A percentile compares a stretch with the other conserved stretches of the same genome.
Evolutionary conservation across 208 protist species (phyloP).

Genomic region (Wallacemonas sp.): DNA sequence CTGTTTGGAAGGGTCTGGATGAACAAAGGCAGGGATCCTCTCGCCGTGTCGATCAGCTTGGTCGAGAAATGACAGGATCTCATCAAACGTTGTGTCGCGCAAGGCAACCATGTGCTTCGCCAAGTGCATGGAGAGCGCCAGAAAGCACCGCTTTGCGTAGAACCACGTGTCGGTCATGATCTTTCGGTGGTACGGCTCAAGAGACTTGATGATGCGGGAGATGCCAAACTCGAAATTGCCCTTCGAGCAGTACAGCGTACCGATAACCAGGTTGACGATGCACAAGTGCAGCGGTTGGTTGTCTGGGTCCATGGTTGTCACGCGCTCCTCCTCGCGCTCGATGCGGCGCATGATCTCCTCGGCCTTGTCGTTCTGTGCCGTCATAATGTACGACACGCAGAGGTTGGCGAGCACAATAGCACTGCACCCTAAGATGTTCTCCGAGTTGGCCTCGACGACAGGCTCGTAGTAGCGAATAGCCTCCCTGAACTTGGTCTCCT

Average conservation of each 20-base stretch:
- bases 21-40: constrained; percentile 87
- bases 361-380: constrained; percentile 94
- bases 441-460: constrained; percentile 92
- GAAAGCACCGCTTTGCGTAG: constrained; percentile 97
- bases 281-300: constrained; percentile 95
- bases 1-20: constrained; percentile 85
- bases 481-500: constrained; percentile 96
- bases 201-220: constrained; percentile 95
- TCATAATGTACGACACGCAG: constrained; percentile 98
- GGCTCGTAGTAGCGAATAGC: constrained; percentile 97
- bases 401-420: constrained; percentile 97
- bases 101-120: constrained; percentile 98
- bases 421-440: constrained; percentile 93
- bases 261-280: constrained; percentile 98
- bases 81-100: constrained; percentile 92
- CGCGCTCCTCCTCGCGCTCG: constrained; percentile 95
- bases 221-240: constrained; percentile 98
- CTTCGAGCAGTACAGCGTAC: constrained; percentile 98
- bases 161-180: constrained; percentile 98
- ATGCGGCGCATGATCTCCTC: constrained; percentile 97
- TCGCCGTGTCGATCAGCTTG: constrained; percentile 92
- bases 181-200: constrained; percentile 96
- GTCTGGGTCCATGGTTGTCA: constrained; percentile 79
- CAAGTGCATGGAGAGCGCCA: constrained; percentile 94
- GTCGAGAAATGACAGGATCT: constrained; percentile 95